Base-by-base conservation (phyloP, 306 rosid species). In the Biancaea sappan region DNA sequence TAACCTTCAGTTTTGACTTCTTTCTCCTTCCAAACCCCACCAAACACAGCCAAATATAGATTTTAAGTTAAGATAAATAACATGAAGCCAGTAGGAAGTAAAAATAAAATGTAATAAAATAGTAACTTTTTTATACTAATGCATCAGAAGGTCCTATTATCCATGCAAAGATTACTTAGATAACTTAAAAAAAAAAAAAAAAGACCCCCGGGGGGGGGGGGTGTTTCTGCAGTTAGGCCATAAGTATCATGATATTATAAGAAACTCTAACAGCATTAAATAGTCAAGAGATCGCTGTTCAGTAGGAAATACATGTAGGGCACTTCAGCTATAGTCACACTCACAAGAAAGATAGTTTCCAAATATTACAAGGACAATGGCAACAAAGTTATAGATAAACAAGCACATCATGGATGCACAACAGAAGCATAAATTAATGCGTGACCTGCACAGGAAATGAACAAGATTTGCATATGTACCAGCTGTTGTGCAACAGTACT, bases 401-500 rank as follows among this genome's bases (percentile, higher is more conserved):
- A 52, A 69, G 28, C 66, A 24, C 15, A 2, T 41, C 47, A 62
- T 7, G 69, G 26, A 53, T 21, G 69, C 48, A 46, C 51, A 56
- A 54, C 59, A 69, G 24, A 41, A 67, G 37, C 16, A 72, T 26
- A 50, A 51, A 66, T 71, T 66, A 77, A 68, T 28, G 51, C 44
- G 64, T 37, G 37, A 58, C 19, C 71, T 10, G 64, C 51, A 77
- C 15, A 71, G 35, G 63, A 75, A 73, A 53, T 48, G 41, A 81
- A 79, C 54, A 54, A 75, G 77, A 78, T 75, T 63, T 59, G 71
- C 79, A 82, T 69, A 64, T 22, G 40, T 89, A 94, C 98, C 98
- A 32, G 97, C 97, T 69, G 98, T 91, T 65, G 93, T 85, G 86
- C 96, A 91, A 69, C 93, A 74, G 72, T 85, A 94, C 59, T 91